Evolutionary conservation across 345 rosid genomes (phyloP).

Genomic region (Linum tenue): DNA sequence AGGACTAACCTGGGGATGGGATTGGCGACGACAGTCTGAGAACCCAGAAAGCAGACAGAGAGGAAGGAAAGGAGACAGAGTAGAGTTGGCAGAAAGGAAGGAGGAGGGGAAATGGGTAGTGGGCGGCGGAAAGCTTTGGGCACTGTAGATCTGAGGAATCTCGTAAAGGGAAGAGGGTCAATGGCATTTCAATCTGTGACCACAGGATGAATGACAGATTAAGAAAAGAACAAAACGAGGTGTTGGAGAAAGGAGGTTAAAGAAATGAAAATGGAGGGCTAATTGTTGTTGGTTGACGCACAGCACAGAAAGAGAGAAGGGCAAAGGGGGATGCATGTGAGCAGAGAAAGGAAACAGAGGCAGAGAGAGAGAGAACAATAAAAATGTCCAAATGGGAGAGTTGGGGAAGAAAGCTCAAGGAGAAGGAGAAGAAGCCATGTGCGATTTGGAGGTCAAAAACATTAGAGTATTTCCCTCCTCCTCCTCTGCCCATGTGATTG

Average conservation of each 20-base stretch:
- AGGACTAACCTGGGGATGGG: not conserved
- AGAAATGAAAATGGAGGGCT: not conserved
- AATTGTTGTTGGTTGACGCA: not conserved
- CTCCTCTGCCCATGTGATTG: too few relatives aligned
- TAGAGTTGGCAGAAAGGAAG: not conserved
- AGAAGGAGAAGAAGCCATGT: not conserved
- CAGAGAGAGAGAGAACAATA: not conserved
- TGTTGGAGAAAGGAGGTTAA: not conserved
- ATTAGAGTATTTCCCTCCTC: not conserved
- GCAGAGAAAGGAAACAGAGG: not conserved
- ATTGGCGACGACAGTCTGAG: too few relatives aligned
- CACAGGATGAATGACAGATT: too few relatives aligned
- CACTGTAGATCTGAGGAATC: not conserved
- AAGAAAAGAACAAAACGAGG: too few relatives aligned
- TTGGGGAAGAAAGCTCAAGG: not conserved
- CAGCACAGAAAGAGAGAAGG: not conserved
- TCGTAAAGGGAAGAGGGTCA: not conserved
- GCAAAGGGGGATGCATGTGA: not conserved
- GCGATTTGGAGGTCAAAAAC: not conserved
- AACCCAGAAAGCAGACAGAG: too few relatives aligned
- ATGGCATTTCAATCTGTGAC: too few relatives aligned
- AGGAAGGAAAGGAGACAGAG: not conserved
- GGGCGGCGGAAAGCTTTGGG: not conserved
- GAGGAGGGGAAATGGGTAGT: not conserved
- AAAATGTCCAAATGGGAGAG: too few relatives aligned